Evolutionary conservation across 768 basidiomycete species (phyloP), one percentile per base, ranked within the genome.

Genomic region (Mycena haematopus): DNA sequence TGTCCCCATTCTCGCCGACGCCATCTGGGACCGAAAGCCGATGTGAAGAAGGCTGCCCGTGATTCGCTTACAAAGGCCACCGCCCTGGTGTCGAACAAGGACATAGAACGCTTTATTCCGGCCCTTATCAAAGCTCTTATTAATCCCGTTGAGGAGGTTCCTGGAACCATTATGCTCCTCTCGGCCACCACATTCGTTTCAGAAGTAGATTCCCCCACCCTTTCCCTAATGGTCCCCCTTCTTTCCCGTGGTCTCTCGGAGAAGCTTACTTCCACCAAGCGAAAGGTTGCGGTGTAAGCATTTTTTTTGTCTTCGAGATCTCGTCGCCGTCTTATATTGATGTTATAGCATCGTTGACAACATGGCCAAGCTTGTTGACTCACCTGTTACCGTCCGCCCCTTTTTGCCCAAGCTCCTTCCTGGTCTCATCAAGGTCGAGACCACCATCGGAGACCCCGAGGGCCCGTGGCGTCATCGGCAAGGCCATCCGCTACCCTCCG

Each of bases 181-280:
- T 95, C 96, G 78, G 88, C 96, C 61, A 98, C 96, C 79, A 98
- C 96, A 78, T 98, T 97, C 89, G 96, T 98, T 93, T 93, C 96
- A 55, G 96, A 98, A 84, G 96, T 98, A 79, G 96, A 97, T 72
- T 95, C 95, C 52, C 86, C 95, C 59, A 97, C 96, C 68, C 90
- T 98, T 69, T 97, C 96, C 70, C 88, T 98, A 69, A 97, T 98
- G 94, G 96, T 96, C 63, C 96, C 96, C 73, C 89, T 98, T 21
- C 82, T 98, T 57, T 86, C 93, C 63, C 93, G 96, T 84, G 96
- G 96, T 87, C 84, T 96, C 67, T 84, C 78, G 66, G 96, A 98
- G 84, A 96, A 96, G 81, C 85, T 95, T 64, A 97, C 96, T 54
- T 89, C 96, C 66, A 96, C 89, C 69, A 97, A 97, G 85, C 95